Evolutionary conservation across 2,329 filamentous ascomycete genomes (phyloP).

Genomic region (Chrysoporthe austroafricana): DNA sequence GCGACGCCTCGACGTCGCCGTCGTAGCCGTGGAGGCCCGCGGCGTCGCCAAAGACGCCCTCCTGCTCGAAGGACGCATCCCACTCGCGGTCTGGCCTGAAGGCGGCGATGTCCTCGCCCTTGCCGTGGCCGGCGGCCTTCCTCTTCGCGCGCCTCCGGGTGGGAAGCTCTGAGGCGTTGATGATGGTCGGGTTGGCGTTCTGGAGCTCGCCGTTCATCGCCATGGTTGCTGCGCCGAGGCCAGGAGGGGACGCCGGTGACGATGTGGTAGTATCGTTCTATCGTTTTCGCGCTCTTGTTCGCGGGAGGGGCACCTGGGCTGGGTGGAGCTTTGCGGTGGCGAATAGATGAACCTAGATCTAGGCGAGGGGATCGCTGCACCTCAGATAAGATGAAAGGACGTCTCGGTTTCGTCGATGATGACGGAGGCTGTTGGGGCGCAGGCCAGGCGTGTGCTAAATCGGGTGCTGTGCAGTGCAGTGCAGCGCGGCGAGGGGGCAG

Average conservation of each 20-base stretch:
- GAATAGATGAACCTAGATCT: conserved; percentile 1
- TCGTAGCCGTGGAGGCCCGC: conserved; percentile 35
- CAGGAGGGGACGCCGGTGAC: background rate
- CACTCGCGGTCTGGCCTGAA: conserved; percentile 43
- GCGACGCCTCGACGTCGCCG: conserved; percentile 50
- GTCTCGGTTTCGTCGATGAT: background rate
- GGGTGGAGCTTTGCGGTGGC: conserved; percentile 1
- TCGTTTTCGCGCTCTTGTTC: background rate
- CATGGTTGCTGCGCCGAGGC: conserved; percentile 41
- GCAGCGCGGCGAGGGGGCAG: background rate
- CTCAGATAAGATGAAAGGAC: conserved; percentile 14
- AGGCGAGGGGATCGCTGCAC: conserved; percentile 23
- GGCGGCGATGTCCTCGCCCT: conserved; percentile 52
- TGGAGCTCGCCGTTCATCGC: conserved; percentile 46
- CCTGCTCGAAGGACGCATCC: conserved; percentile 31
- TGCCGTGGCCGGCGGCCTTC: conserved; percentile 49
- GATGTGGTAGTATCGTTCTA: background rate
- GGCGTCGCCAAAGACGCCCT: conserved; percentile 39
- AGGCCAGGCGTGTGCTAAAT: background rate
- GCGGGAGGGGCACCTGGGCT: background rate
- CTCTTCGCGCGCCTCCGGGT: conserved; percentile 65
- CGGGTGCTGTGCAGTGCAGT: background rate
- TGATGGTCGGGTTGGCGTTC: conserved; percentile 92
- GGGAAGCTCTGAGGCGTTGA: conserved; percentile 86
- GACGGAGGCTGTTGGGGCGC: background rate